phyloP scores from a whole-genome alignment of 2,329 filamentous ascomycete species.

The Fusarium incarnatum region DNA sequence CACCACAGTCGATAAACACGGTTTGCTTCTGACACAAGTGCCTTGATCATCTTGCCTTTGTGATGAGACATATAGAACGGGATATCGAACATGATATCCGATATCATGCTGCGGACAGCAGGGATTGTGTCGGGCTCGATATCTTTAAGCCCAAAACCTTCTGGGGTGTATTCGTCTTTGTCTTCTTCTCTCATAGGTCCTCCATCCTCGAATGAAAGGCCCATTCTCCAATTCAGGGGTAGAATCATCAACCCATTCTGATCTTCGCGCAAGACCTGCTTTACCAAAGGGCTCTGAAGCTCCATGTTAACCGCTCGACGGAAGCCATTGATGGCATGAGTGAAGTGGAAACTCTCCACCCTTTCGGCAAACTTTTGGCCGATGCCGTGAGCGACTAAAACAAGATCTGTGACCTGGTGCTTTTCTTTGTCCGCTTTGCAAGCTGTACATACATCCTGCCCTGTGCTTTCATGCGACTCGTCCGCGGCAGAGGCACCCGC shows the following conservation, averaged over 20 bases:
- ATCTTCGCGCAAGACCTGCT: constrained; percentile 77
- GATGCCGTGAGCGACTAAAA: constrained; percentile 94
- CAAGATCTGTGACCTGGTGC: constrained; percentile 83
- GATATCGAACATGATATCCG: constrained; percentile 98
- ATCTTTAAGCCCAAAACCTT: constrained; percentile 78
- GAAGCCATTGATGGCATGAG: constrained; percentile 92
- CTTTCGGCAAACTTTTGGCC: constrained; percentile 95
- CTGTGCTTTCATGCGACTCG: constrained; percentile 47
- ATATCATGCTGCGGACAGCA: constrained; percentile 92
- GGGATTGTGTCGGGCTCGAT: constrained; percentile 93
- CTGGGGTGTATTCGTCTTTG: constrained; percentile 64
- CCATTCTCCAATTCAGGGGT: constrained; percentile 93
- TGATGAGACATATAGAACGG: constrained; percentile 98
- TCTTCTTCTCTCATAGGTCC: constrained; percentile 68
- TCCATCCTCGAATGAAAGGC: constrained; percentile 86
- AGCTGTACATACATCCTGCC: constrained; percentile 60
- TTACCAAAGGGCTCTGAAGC: constrained; percentile 78
- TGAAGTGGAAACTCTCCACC: constrained; percentile 97
- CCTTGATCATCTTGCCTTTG: constrained; percentile 92
- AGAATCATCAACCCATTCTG: constrained; percentile 93
- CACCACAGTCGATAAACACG: constrained; percentile 97
- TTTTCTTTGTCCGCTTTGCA: constrained; percentile 72
- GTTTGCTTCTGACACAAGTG: constrained; percentile 90
- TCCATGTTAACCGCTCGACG: constrained; percentile 88
- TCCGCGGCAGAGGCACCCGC: constrained; percentile 44